Evolutionary conservation across 1,284 basidiomycete species (phyloP), one percentile per base, ranked within the genome.

Genomic region (Tylopilus orsonianus): DNA sequence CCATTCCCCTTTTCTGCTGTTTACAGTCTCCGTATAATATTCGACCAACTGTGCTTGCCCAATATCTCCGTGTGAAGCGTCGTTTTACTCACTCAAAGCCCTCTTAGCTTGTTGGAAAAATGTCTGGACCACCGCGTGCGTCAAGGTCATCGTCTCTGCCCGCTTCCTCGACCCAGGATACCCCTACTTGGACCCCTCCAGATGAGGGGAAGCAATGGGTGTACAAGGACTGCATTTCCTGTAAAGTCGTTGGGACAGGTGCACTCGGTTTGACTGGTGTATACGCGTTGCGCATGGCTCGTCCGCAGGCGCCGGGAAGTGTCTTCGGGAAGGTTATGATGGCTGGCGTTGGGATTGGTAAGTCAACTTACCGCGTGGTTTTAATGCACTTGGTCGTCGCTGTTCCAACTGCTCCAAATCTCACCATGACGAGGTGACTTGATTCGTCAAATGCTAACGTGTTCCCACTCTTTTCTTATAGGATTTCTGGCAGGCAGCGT

Each of bases 281-380:
- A 19, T 81, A 80, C 56, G 77, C 79, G 12, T 59, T 81, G 23
- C 69, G 68, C 58, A 74, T 77, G 62, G 71, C 77, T 13, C 72
- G 78, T 45, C 64, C 71, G 30, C 62, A 63, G 45, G 76, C 75
- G 22, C 75, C 73, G 20, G 78, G 78, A 14, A 72, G 71, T 10
- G 62, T 67, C 9, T 58, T 66, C 26, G 78, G 78, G 48, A 79
- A 78, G 56, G 61, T 68, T 37, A 62, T 75, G 46, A 68, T 79
- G 46, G 73, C 68, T 32, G 75, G 74, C 8, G 48, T 79, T 19
- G 80, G 80, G 22, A 48, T 79, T 48, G 78, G 79, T 80, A 55
- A 57, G 73, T 59, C 19, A 2, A 23, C 19, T 24, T 18, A 5
- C 5, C 7, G 38, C 3, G 6, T 30, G 18, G 12, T 37, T 14